Percentiles rank a stretch among this genome's conserved stretches.
Evolutionary conservation across 345 rosid genomes (phyloP).

Genomic region (Boechera retrofracta): DNA sequence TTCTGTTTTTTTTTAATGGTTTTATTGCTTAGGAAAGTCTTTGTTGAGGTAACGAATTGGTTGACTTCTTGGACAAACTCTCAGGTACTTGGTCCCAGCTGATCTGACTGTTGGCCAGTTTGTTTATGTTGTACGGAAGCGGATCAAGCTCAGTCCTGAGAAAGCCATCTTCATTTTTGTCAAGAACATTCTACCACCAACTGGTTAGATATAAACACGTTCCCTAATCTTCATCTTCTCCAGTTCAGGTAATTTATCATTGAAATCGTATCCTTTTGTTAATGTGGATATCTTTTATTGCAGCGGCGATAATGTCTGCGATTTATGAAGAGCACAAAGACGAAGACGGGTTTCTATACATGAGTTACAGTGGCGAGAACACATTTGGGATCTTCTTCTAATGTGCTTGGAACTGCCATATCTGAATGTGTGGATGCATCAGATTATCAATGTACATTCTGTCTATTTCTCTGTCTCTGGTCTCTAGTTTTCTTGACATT

Average conservation of each 20-base stretch:
- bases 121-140: conserved; percentile 65
- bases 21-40: background rate
- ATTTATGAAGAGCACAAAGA: conserved; percentile 52
- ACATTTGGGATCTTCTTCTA: conserved; percentile 56
- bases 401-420: background rate
- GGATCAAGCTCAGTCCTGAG: conserved; percentile 67
- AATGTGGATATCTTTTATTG: background rate
- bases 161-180: conserved; percentile 66
- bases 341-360: conserved; percentile 64
- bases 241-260: background rate
- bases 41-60: background rate
- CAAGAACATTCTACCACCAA: conserved; percentile 60
- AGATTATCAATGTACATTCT: conserved; percentile 27
- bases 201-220: conserved; percentile 41
- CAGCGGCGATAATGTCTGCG: conserved; percentile 66
- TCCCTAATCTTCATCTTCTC: background rate
- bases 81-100: conserved; percentile 64
- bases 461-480: conserved; percentile 1
- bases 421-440: conserved; percentile 8
- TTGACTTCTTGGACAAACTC: background rate
- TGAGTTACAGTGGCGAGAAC: conserved; percentile 71
- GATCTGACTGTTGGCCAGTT: conserved; percentile 70
- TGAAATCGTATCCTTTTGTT: too few species aligned
- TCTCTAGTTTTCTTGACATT: conserved; percentile 14
- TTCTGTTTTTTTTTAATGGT: background rate